Percentiles rank a stretch among this genome's conserved stretches.
These are phyloP conservation scores for Juncus effusus DNA, from an alignment of 176 grass and related monocot genomes.

Conservation along the genomic window DNA sequence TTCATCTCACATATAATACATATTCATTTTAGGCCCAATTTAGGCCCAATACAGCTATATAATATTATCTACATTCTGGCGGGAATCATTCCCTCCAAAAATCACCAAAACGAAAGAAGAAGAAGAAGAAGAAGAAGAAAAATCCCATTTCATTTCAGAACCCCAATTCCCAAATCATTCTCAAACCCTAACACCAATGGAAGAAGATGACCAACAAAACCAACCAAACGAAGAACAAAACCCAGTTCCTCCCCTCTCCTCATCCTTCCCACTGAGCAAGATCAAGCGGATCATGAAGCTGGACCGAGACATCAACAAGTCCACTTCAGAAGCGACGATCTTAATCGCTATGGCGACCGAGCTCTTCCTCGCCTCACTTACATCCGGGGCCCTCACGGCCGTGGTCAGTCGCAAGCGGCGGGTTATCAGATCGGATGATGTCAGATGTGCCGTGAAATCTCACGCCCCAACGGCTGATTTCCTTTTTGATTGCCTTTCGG, in stretches of 20 bases:
- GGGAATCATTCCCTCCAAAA: slow-evolving; percentile 28
- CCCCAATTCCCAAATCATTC: neutral
- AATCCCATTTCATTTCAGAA: neutral
- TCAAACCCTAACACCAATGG: neutral
- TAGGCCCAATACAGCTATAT: too few species aligned
- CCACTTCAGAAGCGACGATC: slow-evolving; percentile 60
- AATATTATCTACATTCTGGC: neutral
- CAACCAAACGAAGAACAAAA: neutral
- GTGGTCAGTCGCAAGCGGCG: slow-evolving; percentile 34
- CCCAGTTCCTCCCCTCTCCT: neutral
- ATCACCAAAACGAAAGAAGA: neutral
- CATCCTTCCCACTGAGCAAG: slow-evolving; percentile 57
- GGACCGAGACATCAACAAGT: slow-evolving; percentile 76
- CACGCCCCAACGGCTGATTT: slow-evolving; percentile 70
- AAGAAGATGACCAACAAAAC: slow-evolving; percentile 15
- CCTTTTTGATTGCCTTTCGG: slow-evolving; percentile 70
- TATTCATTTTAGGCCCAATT: too few species aligned
- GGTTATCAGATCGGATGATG: slow-evolving; percentile 41
- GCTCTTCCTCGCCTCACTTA: slow-evolving; percentile 63
- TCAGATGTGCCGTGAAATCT: slow-evolving; percentile 48
- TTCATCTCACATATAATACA: too few species aligned
- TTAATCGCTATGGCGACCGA: slow-evolving; percentile 72
- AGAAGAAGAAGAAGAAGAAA: neutral
- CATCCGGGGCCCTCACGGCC: slow-evolving; percentile 36
- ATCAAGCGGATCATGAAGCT: slow-evolving; percentile 84